phyloP scores from a whole-genome alignment of 2,329 filamentous ascomycete genomes.

The Alternaria tenuissima region DNA sequence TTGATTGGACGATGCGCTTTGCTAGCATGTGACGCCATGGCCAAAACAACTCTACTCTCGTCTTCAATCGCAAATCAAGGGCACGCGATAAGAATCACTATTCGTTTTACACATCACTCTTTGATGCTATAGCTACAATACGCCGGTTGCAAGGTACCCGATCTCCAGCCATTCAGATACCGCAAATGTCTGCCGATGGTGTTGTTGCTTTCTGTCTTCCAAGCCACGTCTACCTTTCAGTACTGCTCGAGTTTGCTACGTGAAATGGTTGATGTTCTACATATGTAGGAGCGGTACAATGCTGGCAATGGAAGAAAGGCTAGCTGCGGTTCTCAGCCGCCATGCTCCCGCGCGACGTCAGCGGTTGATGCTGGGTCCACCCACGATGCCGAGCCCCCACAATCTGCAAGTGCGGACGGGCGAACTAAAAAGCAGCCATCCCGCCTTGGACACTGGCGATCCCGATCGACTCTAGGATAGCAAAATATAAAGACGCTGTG shows the following conservation, averaged over 20 bases:
- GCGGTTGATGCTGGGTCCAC: slow-evolving; percentile 22
- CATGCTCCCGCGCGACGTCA: slow-evolving; percentile 39
- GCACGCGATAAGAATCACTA: slow-evolving; percentile 22
- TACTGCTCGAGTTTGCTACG: not conserved
- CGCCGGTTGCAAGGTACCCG: not conserved
- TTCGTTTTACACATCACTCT: slow-evolving; percentile 23
- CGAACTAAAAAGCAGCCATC: slow-evolving; percentile 27
- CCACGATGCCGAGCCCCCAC: slow-evolving; percentile 35
- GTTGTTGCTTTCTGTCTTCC: not conserved
- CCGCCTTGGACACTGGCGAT: slow-evolving; percentile 7
- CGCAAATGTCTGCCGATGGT: not conserved
- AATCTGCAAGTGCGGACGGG: slow-evolving; percentile 23
- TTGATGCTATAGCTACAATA: not conserved
- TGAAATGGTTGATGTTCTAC: not conserved
- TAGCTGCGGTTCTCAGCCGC: not conserved
- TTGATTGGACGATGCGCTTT: slow-evolving; percentile 7
- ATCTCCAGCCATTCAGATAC: not conserved
- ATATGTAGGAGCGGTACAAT: not conserved
- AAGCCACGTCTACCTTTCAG: not conserved
- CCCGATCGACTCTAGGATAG: slow-evolving; percentile 10
- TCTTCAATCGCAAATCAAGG: slow-evolving; percentile 15
- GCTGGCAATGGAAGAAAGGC: not conserved
- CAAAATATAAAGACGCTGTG: slow-evolving; percentile 3
- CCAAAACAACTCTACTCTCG: not conserved
- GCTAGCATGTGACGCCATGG: slow-evolving; percentile 12